phyloP scores from a whole-genome alignment of 371 early-diverging fungal genomes.

The Chytridium lagenaria region DNA sequence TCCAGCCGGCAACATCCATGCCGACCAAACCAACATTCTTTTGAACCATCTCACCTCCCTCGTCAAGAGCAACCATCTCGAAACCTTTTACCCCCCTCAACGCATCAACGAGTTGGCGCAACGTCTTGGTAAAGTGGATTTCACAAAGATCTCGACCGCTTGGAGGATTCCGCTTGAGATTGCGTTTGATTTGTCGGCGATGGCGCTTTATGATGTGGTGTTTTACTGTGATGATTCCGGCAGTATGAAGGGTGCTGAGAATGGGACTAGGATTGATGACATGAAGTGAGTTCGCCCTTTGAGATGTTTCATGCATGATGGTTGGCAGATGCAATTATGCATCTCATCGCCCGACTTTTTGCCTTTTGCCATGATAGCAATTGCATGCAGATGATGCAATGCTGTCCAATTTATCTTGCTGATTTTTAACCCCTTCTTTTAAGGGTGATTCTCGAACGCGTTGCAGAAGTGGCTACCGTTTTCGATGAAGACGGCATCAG shows the following conservation, averaged over 20 bases:
- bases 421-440: not conserved
- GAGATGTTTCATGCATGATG: too few species aligned
- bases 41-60: not conserved
- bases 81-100: not conserved
- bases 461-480: conserved; percentile 31
- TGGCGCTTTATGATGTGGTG: conserved; percentile 20
- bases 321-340: too few species aligned
- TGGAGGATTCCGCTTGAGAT: not conserved
- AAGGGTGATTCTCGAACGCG: conserved; percentile 34
- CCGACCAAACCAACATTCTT: conserved; percentile 1
- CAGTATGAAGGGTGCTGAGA: conserved; percentile 38
- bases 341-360: too few species aligned
- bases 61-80: not conserved
- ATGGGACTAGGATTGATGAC: conserved; percentile 37
- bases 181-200: conserved; percentile 3
- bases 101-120: not conserved
- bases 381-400: too few species aligned
- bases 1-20: not conserved
- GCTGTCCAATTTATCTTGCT: not conserved
- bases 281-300: conserved; percentile 38
- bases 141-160: not conserved
- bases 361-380: too few species aligned
- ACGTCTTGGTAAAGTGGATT: not conserved
- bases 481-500: conserved; percentile 44
- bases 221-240: conserved; percentile 43